Percentiles rank a stretch among this genome's conserved stretches.
Conservation (phyloP, 176 grass and related monocot genomes). For the Ensete ventricosum region DNA sequence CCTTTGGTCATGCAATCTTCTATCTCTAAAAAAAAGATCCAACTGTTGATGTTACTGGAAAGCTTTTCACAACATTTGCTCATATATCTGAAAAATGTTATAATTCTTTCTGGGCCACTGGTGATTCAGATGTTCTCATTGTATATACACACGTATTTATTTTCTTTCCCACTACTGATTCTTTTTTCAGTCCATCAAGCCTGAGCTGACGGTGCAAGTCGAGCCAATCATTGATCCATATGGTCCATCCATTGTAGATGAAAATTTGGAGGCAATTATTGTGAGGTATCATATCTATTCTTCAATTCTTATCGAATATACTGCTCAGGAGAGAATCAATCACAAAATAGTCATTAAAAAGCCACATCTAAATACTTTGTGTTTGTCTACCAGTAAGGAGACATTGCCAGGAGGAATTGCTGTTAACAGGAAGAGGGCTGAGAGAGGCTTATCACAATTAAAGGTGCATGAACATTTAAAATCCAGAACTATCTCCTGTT, state of each 20-base stretch:
- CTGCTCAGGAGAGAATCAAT: background rate
- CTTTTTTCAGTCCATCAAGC: constrained; percentile 57
- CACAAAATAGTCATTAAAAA: background rate
- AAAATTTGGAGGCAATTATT: constrained; percentile 62
- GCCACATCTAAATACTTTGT: background rate
- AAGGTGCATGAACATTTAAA: constrained; percentile 33
- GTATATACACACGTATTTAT: background rate
- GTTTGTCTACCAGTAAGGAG: constrained; percentile 53
- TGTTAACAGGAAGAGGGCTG: constrained; percentile 79
- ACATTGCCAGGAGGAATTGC: constrained; percentile 58
- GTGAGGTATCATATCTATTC: constrained; percentile 49
- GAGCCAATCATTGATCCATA: constrained; percentile 70
- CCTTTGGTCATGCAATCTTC: no score
- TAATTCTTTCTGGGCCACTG: background rate
- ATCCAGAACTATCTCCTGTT: background rate
- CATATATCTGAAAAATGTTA: constrained; percentile 2
- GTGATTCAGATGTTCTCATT: background rate
- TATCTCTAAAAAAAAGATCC: no score
- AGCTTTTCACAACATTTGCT: background rate
- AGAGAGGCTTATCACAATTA: constrained; percentile 56
- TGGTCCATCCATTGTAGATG: constrained; percentile 68
- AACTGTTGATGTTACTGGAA: no score
- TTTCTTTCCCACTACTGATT: background rate
- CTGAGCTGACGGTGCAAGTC: constrained; percentile 40
- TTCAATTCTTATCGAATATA: background rate